Evolutionary conservation across 1,284 basidiomycete genomes (phyloP).

Genomic region (Coniferiporia sulphurascens): DNA sequence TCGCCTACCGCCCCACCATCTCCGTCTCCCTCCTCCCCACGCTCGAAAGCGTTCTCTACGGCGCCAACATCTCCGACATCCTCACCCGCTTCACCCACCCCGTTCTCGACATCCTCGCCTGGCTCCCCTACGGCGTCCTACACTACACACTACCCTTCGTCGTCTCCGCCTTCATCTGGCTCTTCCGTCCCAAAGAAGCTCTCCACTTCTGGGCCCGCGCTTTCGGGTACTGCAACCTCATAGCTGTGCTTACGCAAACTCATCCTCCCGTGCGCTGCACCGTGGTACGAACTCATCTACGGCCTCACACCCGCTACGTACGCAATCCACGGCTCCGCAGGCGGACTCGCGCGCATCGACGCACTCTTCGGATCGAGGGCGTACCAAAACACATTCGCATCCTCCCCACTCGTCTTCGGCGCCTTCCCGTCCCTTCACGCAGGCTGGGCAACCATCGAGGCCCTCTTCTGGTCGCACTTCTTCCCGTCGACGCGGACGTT

Average conservation of each 20-base stretch:
- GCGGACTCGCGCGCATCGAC: conserved; percentile 91
- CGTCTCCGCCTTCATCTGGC: conserved; percentile 73
- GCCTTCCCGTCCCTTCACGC: conserved; percentile 95
- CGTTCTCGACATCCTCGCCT: conserved; percentile 87
- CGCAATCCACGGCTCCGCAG: conserved; percentile 86
- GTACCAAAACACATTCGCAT: conserved; percentile 84
- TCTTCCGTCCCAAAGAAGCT: conserved; percentile 74
- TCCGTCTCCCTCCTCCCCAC: conserved; percentile 93
- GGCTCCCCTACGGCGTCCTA: conserved; percentile 92
- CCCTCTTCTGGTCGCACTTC: conserved; percentile 92
- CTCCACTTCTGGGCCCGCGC: conserved; percentile 85
- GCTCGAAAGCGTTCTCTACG: conserved; percentile 91
- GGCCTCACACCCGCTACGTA: conserved; percentile 95
- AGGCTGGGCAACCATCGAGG: conserved; percentile 87
- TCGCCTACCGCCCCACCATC: conserved; percentile 69
- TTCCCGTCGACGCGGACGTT: conserved; percentile 67
- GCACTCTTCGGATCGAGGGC: conserved; percentile 74
- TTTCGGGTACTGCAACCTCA: conserved; percentile 93
- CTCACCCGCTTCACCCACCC: conserved; percentile 93
- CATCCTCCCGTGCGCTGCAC: conserved; percentile 88
- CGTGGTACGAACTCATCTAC: conserved; percentile 98
- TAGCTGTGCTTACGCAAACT: conserved; percentile 92
- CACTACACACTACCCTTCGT: conserved; percentile 87
- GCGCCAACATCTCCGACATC: conserved; percentile 95
- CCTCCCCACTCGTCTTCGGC: conserved; percentile 92